These are phyloP conservation scores for Eucalyptus marginata DNA, from an alignment of 345 rosid genomes.

Conservation along the genomic window DNA sequence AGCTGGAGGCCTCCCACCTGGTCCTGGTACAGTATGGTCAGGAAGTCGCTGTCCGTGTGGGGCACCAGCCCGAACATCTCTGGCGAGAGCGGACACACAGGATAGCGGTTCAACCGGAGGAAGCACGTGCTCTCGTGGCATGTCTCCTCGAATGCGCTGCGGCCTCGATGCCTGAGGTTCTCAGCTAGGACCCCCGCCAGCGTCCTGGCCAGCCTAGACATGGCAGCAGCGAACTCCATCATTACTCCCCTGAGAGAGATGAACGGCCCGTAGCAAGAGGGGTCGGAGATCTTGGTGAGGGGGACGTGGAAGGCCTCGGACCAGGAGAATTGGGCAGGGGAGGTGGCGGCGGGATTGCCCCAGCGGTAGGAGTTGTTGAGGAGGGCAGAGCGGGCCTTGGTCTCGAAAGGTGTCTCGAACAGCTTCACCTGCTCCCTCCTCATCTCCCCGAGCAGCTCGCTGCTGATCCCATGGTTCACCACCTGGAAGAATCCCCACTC, in stretches of 20 bases:
- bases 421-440: slow-evolving; percentile 31
- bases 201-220: slow-evolving; percentile 39
- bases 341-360: slow-evolving; percentile 43
- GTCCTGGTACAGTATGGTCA: slow-evolving; percentile 57
- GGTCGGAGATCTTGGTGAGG: slow-evolving; percentile 28
- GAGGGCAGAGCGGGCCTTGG: slow-evolving; percentile 23
- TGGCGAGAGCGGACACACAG: slow-evolving; percentile 30
- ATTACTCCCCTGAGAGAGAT: slow-evolving; percentile 34
- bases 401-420: slow-evolving; percentile 31
- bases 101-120: slow-evolving; percentile 51
- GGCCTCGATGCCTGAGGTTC: slow-evolving; percentile 14
- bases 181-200: slow-evolving; percentile 36
- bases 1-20: slow-evolving; percentile 70
- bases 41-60: slow-evolving; percentile 67
- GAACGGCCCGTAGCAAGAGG: slow-evolving; percentile 31
- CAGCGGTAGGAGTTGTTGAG: slow-evolving; percentile 51
- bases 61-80: slow-evolving; percentile 43
- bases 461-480: slow-evolving; percentile 46
- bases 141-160: slow-evolving; percentile 1
- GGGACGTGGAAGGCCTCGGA: slow-evolving; percentile 65
- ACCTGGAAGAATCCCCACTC: slow-evolving; percentile 78
- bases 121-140: slow-evolving; percentile 44
- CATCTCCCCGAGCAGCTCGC: slow-evolving; percentile 25
- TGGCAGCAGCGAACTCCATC: slow-evolving; percentile 34
- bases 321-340: slow-evolving; percentile 47